Evolutionary conservation across 345 rosid genomes (phyloP).

Genomic region (Kandelia obovata): DNA sequence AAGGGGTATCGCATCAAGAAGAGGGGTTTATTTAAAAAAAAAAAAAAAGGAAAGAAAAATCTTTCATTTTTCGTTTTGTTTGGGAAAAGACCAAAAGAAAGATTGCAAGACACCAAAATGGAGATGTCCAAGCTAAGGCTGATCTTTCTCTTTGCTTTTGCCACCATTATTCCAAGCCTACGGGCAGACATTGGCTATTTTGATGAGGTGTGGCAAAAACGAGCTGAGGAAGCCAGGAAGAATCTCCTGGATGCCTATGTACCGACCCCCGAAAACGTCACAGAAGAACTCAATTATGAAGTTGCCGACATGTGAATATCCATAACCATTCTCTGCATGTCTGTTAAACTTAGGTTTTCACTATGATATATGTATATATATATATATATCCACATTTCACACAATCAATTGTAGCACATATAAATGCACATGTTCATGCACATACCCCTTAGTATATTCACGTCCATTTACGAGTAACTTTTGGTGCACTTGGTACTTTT

Average conservation of each 20-base stretch:
- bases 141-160: constrained; percentile 27
- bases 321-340: not conserved
- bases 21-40: not conserved
- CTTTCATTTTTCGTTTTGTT: not conserved
- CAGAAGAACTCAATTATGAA: constrained; percentile 17
- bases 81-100: no score
- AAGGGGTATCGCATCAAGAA: not conserved
- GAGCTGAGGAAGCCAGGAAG: constrained; percentile 37
- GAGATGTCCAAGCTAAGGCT: constrained; percentile 10
- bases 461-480: no score
- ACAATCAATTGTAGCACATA: no score
- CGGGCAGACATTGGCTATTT: constrained; percentile 20
- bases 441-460: no score
- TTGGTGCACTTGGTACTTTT: no score
- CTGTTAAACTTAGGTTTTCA: not conserved
- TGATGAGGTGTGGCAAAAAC: constrained; percentile 40
- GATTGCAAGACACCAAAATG: not conserved
- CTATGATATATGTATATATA: not conserved
- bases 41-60: not conserved
- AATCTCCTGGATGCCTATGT: constrained; percentile 27
- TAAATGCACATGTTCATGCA: no score
- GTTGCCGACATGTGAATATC: constrained; percentile 20
- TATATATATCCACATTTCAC: no score
- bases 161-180: constrained; percentile 22
- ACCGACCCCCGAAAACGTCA: constrained; percentile 24